phyloP scores from a whole-genome alignment of 305 asterid genomes.

The Withania somnifera region DNA sequence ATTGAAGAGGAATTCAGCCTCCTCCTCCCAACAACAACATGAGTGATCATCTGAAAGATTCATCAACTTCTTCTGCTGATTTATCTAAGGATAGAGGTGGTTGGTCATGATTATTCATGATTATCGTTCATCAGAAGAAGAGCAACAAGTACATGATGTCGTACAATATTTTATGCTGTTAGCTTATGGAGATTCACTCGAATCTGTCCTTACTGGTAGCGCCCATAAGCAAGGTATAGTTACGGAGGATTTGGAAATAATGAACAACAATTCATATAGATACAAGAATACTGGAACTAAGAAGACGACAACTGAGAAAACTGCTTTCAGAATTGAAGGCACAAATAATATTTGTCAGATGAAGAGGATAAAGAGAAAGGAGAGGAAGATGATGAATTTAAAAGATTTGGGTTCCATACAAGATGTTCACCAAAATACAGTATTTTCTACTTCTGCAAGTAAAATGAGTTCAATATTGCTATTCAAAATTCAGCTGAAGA shows the following conservation, averaged over 20 bases:
- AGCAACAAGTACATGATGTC: conserved; percentile 14
- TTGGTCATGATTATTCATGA: too few relatives aligned
- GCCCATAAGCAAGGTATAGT: not conserved
- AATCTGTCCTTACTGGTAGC: not conserved
- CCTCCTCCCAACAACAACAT: not conserved
- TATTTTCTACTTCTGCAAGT: conserved; percentile 5
- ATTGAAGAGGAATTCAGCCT: conserved; percentile 48
- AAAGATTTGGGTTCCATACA: conserved; percentile 19
- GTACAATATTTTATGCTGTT: conserved; percentile 29
- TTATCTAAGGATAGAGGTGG: conserved; percentile 6
- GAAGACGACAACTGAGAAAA: not conserved
- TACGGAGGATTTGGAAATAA: not conserved
- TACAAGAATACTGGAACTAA: not conserved
- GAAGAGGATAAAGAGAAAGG: conserved; percentile 13
- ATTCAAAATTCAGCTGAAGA: conserved; percentile 11
- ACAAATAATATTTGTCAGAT: not conserved
- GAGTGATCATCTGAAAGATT: not conserved
- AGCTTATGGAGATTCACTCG: conserved; percentile 7
- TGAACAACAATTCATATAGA: too few relatives aligned
- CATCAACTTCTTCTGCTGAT: conserved; percentile 6
- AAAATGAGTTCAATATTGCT: conserved; percentile 17
- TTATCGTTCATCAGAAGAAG: conserved; percentile 4
- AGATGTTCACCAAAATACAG: not conserved
- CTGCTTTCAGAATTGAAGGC: not conserved
- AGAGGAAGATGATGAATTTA: conserved; percentile 26